Base-by-base conservation (phyloP, 192 early-diverging fungal genomes). In the Pilobolus umbonatus region DNA sequence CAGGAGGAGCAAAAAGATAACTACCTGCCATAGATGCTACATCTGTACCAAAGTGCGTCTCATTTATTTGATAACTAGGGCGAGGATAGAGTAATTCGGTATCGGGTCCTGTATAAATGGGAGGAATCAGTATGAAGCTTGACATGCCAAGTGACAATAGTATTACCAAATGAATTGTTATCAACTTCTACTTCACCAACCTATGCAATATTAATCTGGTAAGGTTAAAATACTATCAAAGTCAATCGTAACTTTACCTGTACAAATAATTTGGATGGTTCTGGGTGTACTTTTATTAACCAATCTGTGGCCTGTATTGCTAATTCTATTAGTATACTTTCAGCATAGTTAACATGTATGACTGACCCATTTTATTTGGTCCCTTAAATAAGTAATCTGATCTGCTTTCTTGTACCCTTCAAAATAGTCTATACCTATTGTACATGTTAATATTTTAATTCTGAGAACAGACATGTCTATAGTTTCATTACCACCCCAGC, bases 241-340 rank as follows among this genome's bases (percentile, higher is more conserved):
- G 12, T 17, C 39, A 42, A 42, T 51, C 8, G 17, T 28, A 6
- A 14, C 32, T 24, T 39, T 62, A 76, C 77, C 59, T 78, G 76
- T 21, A 76, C 78, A 54, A 64, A 76, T 14, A 84, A 59, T 9
- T 67, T 70, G 47, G 77, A 65, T 43, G 69, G 62, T 24, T 78
- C 60, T 31, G 79, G 75, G 61, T 84, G 80, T 2, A 78, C 80
- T 42, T 80, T 79, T 31, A 81, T 72, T 34, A 84, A 49, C 80
- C 80, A 84, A 53, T 84, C 80, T 49, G 73, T 83, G 22, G 78
- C 77, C 77, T 76, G 75, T 42, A 71, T 73, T 4, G 79, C 36
- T 66, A 72, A 78, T n/a, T n/a, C n/a, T n/a, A n/a, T 52, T 71
- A 67, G 30, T 63, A 43, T 1, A 80, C 49, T 30, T 77, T 71